phyloP scores from a whole-genome alignment of 1,284 basidiomycete species.

The Cerrena zonata region DNA sequence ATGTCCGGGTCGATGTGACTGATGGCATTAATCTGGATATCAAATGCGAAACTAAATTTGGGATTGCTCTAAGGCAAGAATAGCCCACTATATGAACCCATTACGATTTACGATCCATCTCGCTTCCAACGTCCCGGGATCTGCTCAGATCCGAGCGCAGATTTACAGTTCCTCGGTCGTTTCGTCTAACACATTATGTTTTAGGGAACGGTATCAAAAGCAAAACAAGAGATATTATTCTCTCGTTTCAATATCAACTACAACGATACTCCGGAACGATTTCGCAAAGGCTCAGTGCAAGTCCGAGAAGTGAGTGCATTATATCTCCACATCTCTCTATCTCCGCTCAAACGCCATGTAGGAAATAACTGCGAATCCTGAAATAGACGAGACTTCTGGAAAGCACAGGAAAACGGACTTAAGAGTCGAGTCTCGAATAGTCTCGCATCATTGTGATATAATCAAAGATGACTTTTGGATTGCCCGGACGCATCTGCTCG shows the following conservation, averaged over 20 bases:
- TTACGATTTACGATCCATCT: no score
- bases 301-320: conserved; percentile 53
- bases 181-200: not conserved
- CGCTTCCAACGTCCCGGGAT: not conserved
- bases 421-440: conserved; percentile 34
- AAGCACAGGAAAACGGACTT: conserved; percentile 32
- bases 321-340: no score
- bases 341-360: no score
- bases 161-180: no score
- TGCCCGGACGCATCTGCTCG: conserved; percentile 41
- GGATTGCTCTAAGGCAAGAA: no score
- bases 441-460: conserved; percentile 75
- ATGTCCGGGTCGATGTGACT: no score
- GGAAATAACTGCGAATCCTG: no score
- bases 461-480: conserved; percentile 81
- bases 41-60: no score
- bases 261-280: conserved; percentile 69
- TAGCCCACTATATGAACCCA: no score
- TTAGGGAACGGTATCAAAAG: conserved; percentile 80
- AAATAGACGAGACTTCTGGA: no score
- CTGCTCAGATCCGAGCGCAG: not conserved
- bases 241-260: conserved; percentile 84
- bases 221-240: conserved; percentile 91
- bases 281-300: conserved; percentile 81
- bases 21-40: no score